Evolutionary conservation across 306 rosid genomes (phyloP).

Genomic region (Neltuma alba): DNA sequence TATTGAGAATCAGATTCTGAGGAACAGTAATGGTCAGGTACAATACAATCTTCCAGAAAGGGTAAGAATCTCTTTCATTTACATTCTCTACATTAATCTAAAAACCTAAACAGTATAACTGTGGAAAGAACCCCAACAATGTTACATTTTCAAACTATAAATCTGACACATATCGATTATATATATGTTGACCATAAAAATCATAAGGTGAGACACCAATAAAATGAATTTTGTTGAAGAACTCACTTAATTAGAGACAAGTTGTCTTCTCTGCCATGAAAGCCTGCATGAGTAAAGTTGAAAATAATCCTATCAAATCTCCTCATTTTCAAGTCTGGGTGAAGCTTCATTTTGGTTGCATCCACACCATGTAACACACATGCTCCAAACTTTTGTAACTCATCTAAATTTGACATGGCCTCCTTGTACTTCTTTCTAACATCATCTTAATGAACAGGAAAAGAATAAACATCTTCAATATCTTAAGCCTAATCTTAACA

Average conservation of each 20-base stretch:
- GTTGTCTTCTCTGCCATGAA: slow-evolving; percentile 38
- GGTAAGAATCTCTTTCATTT: neutral
- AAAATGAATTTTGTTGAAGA: neutral
- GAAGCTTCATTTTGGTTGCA: slow-evolving; percentile 56
- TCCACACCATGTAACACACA: slow-evolving; percentile 48
- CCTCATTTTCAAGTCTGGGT: slow-evolving; percentile 37
- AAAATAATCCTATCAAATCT: slow-evolving; percentile 57
- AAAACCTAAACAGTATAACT: too few species aligned
- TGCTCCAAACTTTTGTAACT: slow-evolving; percentile 47
- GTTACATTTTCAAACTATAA: neutral
- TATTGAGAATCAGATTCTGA: neutral
- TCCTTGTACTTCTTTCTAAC: slow-evolving; percentile 55
- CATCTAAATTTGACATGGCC: slow-evolving; percentile 52
- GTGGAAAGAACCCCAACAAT: neutral
- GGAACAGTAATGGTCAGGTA: neutral
- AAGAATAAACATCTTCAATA: neutral
- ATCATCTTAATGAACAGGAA: slow-evolving; percentile 37
- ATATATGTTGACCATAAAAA: too few species aligned
- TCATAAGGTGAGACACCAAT: neutral
- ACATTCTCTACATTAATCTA: neutral
- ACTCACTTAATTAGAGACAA: slow-evolving; percentile 35
- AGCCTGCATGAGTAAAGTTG: slow-evolving; percentile 74
- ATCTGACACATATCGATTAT: neutral
- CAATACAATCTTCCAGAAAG: neutral
- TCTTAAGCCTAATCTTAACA: too few species aligned